A percentile compares a stretch with the other conserved stretches of the same genome.
Evolutionary conservation across 257 asterid genomes (phyloP).

Genomic region (Voacanga thouarsii): DNA sequence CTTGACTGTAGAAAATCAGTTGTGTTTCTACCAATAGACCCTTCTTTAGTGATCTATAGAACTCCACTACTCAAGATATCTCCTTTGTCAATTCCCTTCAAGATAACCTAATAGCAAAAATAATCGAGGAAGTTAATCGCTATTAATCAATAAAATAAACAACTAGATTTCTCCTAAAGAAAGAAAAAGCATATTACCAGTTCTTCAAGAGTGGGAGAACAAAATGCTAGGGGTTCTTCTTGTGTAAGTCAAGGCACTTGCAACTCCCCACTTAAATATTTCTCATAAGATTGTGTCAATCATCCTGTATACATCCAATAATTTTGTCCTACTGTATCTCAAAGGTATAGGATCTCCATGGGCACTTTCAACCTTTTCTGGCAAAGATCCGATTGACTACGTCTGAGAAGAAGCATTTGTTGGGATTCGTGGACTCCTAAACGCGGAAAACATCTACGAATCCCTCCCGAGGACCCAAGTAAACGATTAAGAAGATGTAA

Average conservation of each 20-base stretch:
- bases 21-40: constrained; percentile 56
- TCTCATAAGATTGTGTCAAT: constrained; percentile 42
- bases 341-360: constrained; percentile 37
- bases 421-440: too few relatives aligned
- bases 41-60: constrained; percentile 74
- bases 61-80: constrained; percentile 82
- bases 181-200: constrained; percentile 43
- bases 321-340: constrained; percentile 56
- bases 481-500: too few relatives aligned
- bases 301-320: constrained; percentile 71
- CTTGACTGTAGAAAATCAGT: constrained; percentile 64
- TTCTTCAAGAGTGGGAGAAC: constrained; percentile 67
- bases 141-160: not conserved
- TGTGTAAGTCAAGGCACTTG: constrained; percentile 72
- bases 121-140: constrained; percentile 16
- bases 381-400: constrained; percentile 42
- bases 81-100: constrained; percentile 86
- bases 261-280: constrained; percentile 43
- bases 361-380: constrained; percentile 55
- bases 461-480: too few relatives aligned
- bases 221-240: constrained; percentile 69
- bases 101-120: constrained; percentile 50
- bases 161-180: not conserved
- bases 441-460: too few relatives aligned
- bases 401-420: constrained; percentile 30